Evolutionary conservation across 2,329 filamentous ascomycete species (phyloP).

Genomic region (Coniochaeta prunicola): DNA sequence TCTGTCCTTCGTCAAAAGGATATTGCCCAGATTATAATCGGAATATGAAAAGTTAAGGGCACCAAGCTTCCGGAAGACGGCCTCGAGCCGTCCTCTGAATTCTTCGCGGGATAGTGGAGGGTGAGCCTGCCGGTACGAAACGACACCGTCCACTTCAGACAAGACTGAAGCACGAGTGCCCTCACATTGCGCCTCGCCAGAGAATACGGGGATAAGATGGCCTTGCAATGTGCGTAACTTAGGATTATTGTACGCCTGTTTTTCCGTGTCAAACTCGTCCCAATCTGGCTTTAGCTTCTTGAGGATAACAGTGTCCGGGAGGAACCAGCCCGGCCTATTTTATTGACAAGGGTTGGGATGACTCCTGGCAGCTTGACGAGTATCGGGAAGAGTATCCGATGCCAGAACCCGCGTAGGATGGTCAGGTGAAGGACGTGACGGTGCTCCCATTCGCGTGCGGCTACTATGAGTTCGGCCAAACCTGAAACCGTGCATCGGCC

Average conservation of each 20-base stretch:
- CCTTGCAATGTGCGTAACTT: slow-evolving; percentile 15
- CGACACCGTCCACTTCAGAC: slow-evolving; percentile 10
- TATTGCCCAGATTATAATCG: neutral
- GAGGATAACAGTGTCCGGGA: slow-evolving; percentile 6
- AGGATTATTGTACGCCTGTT: slow-evolving; percentile 13
- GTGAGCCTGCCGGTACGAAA: neutral
- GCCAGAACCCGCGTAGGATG: neutral
- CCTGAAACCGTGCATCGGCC: neutral
- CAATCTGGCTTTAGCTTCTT: slow-evolving; percentile 15
- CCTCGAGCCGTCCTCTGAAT: neutral
- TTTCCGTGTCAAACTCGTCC: slow-evolving; percentile 19
- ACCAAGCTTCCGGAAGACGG: neutral
- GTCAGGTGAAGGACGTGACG: neutral
- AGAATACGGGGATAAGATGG: slow-evolving; percentile 13
- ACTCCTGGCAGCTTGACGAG: neutral
- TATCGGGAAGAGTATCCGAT: neutral
- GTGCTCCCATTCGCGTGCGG: neutral
- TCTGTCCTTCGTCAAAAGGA: neutral
- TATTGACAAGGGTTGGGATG: neutral
- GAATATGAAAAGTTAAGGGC: neutral
- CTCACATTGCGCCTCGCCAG: slow-evolving; percentile 11
- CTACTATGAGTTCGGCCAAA: neutral
- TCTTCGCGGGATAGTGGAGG: neutral
- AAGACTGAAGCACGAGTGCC: slow-evolving; percentile 15
- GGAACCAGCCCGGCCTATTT: neutral